Base-by-base conservation (phyloP, 164 flowering plant genomes). In the Tinospora cordifolia region DNA sequence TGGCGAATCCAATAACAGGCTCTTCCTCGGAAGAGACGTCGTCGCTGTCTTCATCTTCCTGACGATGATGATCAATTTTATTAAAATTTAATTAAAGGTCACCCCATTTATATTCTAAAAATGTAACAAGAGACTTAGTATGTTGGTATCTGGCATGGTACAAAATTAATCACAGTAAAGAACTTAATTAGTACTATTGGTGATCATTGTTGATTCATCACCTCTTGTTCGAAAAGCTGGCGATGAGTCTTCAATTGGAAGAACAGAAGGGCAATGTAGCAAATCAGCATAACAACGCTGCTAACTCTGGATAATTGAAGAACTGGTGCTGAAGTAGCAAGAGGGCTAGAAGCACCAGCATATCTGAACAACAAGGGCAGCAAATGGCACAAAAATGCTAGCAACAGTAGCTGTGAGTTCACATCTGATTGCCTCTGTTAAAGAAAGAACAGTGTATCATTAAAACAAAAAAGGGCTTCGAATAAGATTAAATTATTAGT, bases 371-470 rank as follows among this genome's bases (percentile, higher is more conserved):
- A 69, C 86, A 92, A 47, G 3, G 99, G 97, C 69, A 92, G 70
- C 30, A 83, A 25, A 69, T 88, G 89, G 78, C 99, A 92, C 74
- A 92, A 54, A 69, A 90, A 75, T 11, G 77, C 97, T 73, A 92
- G 66, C 46, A 94, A 41, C 80, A 94, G 74, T 27, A 94, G 77
- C n/a, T 85, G 68, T 0, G 86, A 77, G 79, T 89, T 94, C 72
- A 89, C 89, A 57, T 92, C 97, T 0, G 93, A 87, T 85, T 92
- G 97, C 75, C 78, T 90, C 99, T 94, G 92, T 75, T n/a, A 71
- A 24, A 15, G 24, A 25, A 22, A 24, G 22, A 17, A 17, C n/a
- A 8, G n/a, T 21, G 6, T n/a, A 54, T 54, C 7, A 19, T 49
- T 36, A 64, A 8, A 51, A 30, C 15, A 1, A 49, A 30, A 27